Conservation (phyloP, 75 land plant genomes). For the Picea sitchensis region DNA sequence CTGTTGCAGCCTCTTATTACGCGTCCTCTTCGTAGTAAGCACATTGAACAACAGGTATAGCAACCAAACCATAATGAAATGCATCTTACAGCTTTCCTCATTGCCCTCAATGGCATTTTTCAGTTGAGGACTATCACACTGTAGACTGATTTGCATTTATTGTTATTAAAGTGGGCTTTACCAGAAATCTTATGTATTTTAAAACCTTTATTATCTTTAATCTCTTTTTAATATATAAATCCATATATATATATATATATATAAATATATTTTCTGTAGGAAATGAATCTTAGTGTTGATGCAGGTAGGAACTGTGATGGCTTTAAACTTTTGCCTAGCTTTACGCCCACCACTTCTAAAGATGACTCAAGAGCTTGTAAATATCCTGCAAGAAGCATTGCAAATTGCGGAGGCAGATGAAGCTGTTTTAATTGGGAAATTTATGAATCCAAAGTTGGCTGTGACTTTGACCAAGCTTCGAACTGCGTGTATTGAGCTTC, state of each 20-base stretch:
- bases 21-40: conserved; percentile 80
- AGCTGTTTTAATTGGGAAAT: conserved; percentile 80
- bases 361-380: conserved; percentile 82
- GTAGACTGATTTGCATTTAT: neutral
- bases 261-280: neutral
- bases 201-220: neutral
- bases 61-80: neutral
- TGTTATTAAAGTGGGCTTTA: neutral
- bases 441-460: conserved; percentile 92
- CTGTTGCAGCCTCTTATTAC: conserved; percentile 87
- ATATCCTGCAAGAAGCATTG: conserved; percentile 87
- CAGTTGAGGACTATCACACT: neutral
- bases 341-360: conserved; percentile 94
- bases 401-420: conserved; percentile 99
- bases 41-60: conserved; percentile 95
- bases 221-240: neutral
- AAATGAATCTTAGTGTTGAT: conserved; percentile 10
- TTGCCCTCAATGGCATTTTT: neutral
- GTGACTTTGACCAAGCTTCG: conserved; percentile 84
- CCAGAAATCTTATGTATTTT: neutral
- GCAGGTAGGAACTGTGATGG: conserved; percentile 97
- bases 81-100: neutral
- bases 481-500: conserved; percentile 96
- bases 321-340: conserved; percentile 93
- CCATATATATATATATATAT: neutral